phyloP scores from a whole-genome alignment of 257 asterid species.

The Oldenlandia corymbosa region DNA sequence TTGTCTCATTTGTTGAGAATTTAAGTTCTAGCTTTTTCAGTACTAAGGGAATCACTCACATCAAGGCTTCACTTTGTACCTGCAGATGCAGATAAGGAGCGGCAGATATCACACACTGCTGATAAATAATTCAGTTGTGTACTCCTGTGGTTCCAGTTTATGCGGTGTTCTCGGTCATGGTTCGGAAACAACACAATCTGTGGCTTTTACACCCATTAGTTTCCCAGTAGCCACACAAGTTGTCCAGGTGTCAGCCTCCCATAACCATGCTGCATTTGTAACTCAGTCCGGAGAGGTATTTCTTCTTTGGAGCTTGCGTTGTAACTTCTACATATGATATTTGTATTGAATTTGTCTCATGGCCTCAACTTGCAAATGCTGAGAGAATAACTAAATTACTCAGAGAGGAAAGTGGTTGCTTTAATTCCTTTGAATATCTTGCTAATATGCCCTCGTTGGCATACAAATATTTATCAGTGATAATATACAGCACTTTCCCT shows the following conservation, averaged over 20 bases:
- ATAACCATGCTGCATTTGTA: constrained; percentile 84
- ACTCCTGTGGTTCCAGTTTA: constrained; percentile 83
- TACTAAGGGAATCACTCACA: constrained; percentile 21
- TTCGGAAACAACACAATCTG: constrained; percentile 68
- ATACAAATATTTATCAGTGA: too few relatives aligned
- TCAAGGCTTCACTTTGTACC: constrained; percentile 11
- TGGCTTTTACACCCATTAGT: constrained; percentile 51
- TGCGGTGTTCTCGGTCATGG: constrained; percentile 96
- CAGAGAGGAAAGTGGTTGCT: background rate
- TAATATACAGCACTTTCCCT: background rate
- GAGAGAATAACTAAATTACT: background rate
- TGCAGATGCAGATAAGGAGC: constrained; percentile 83
- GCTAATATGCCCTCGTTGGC: background rate
- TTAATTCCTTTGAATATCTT: background rate
- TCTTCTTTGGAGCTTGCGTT: background rate
- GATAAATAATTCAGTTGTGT: constrained; percentile 52
- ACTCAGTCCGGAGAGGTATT: constrained; percentile 68
- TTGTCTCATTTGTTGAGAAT: background rate
- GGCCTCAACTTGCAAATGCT: background rate
- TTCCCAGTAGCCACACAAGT: constrained; percentile 59
- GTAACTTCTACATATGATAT: background rate
- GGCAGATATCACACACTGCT: constrained; percentile 82
- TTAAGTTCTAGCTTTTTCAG: background rate
- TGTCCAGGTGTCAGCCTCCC: constrained; percentile 71
- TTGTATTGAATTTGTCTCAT: background rate